Percentiles rank a stretch among this genome's conserved stretches.
These are phyloP conservation scores for Torulaspora maleeae DNA, from an alignment of 805 yeast genomes.

Conservation along the genomic window DNA sequence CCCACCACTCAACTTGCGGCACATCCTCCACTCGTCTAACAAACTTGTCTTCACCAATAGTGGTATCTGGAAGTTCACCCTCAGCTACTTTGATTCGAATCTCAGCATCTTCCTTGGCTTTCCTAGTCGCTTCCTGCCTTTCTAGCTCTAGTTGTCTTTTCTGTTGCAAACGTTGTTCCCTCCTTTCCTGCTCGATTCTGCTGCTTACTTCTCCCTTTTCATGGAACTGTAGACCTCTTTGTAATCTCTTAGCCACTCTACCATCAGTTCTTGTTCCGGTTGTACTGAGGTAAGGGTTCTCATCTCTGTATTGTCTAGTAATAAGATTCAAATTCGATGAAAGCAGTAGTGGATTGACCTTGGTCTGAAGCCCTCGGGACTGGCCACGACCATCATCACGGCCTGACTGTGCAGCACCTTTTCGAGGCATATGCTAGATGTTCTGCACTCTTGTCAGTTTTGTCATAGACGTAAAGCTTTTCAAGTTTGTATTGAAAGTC, in stretches of 20 bases:
- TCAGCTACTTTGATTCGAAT: slow-evolving; percentile 36
- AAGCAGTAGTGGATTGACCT: slow-evolving; percentile 30
- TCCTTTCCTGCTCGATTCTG: slow-evolving; percentile 17
- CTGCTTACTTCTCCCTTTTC: slow-evolving; percentile 47
- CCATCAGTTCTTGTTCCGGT: slow-evolving; percentile 3
- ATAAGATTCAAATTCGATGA: slow-evolving; percentile 31
- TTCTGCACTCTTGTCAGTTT: too few species aligned
- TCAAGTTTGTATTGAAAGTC: background rate
- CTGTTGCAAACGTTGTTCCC: slow-evolving; percentile 1
- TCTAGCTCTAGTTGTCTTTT: slow-evolving; percentile 12
- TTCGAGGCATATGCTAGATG: background rate
- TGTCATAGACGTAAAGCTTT: background rate
- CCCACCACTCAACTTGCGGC: slow-evolving; percentile 90
- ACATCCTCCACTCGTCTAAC: slow-evolving; percentile 40
- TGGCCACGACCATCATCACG: background rate
- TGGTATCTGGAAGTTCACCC: slow-evolving; percentile 44
- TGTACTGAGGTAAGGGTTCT: slow-evolving; percentile 32
- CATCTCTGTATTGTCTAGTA: slow-evolving; percentile 19
- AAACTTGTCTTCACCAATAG: slow-evolving; percentile 54
- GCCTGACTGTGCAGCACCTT: background rate
- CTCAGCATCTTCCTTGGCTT: slow-evolving; percentile 5
- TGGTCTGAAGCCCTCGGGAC: slow-evolving; percentile 27
- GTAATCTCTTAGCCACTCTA: slow-evolving; percentile 13
- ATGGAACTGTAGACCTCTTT: slow-evolving; percentile 40
- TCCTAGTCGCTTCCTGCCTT: slow-evolving; percentile 37